Evolutionary conservation across 306 rosid species (phyloP).

Genomic region (Phaseolus lunatus): DNA sequence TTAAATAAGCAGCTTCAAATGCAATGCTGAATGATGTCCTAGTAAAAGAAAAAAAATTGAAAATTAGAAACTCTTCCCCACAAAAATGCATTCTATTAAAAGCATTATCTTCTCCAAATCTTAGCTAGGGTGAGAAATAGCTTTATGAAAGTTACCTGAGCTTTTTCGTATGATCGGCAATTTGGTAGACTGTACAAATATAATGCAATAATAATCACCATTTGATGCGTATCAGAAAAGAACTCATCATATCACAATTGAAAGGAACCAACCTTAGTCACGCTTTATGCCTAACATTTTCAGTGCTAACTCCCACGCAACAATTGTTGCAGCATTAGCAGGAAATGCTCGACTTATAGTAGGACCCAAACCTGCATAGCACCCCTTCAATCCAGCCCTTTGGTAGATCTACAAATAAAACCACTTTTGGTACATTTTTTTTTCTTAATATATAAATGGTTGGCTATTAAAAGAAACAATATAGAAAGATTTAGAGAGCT

Average conservation of each 20-base stretch:
- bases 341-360: constrained; percentile 88
- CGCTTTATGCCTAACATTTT: constrained; percentile 74
- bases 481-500: constrained; percentile 43
- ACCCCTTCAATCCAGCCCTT: constrained; percentile 80
- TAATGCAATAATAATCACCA: constrained; percentile 8
- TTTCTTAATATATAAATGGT: not conserved
- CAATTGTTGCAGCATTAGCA: constrained; percentile 91
- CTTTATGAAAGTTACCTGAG: constrained; percentile 37
- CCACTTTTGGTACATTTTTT: not conserved
- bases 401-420: constrained; percentile 64
- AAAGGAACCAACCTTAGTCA: constrained; percentile 49
- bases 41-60: constrained; percentile 1
- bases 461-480: constrained; percentile 6
- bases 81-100: constrained; percentile 21
- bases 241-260: not conserved
- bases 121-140: constrained; percentile 25
- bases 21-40: constrained; percentile 40
- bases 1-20: constrained; percentile 29
- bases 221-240: not conserved
- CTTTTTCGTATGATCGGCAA: constrained; percentile 29
- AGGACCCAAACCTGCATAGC: constrained; percentile 91
- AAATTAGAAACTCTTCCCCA: constrained; percentile 31
- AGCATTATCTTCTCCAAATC: constrained; percentile 29
- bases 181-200: constrained; percentile 28
- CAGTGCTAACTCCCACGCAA: constrained; percentile 88